Evolutionary conservation across 768 basidiomycete genomes (phyloP), one percentile per base, ranked within the genome.

Genomic region (Xanthoconium stramineum): DNA sequence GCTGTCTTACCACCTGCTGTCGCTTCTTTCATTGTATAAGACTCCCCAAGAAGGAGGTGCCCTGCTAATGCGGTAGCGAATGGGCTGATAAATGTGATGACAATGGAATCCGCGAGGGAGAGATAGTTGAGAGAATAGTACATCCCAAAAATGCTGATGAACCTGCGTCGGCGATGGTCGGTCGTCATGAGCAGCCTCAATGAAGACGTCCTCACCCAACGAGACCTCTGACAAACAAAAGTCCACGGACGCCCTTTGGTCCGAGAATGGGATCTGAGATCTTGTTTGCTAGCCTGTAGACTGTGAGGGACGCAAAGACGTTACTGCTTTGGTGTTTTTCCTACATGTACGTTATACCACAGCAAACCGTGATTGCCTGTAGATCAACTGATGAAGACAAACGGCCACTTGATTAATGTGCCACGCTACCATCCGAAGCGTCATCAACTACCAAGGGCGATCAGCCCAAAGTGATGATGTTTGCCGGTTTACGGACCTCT

Each of bases 31-130:
- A 69, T 70, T 3, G 79, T 77, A 57, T 88, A 80, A 0, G 65
- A 68, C 62, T 94, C 92, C 28, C 80, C 78, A 15, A 89, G 69
- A 17, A 89, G 75, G 2, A 88, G 60, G 14, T 81, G 80, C 5
- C 83, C 91, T 7, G 83, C 73, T 9, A 89, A 66, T 0, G 82
- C 83, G 0, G 84, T 87, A 39, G 77, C 76, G 50, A 86, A 78
- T 0, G 93, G 93, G 1, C 80, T 69, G 5, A 94, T 74, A 73
- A 93, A 94, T 0, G 84, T 84, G 46, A 96, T 73, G 6, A 89
- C 87, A 0, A 84, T 86, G 0, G 89, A 83, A 66, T 94, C 92
- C 2, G 88, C 86, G 0, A 94, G 75, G 0, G 88, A 87, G 5
- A 94, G 78, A 69, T 86, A 89, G 68, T 84, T 78, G 12, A 92